Conservation (phyloP, 2,329 filamentous ascomycete species). For the Neonectria magnoliae region DNA sequence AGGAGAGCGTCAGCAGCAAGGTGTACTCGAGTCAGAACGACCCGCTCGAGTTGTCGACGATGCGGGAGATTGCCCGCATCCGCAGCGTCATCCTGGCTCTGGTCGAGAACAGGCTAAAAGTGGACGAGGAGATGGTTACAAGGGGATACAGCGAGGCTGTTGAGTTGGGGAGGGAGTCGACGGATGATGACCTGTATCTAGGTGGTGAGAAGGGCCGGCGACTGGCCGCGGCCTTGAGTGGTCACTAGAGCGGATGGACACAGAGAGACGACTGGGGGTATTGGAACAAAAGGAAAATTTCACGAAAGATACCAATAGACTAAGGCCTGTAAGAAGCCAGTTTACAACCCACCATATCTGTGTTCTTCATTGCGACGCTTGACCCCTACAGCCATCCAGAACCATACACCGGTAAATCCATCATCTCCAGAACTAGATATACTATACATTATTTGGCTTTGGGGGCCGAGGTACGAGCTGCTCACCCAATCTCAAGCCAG, state of each 20-base stretch:
- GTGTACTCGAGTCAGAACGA: conserved; percentile 98
- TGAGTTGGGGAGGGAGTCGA: conserved; percentile 73
- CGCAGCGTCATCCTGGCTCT: conserved; percentile 83
- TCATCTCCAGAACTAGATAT: not conserved
- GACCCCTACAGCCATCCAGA: not conserved
- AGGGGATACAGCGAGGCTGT: conserved; percentile 84
- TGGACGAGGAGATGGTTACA: conserved; percentile 90
- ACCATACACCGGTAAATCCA: not conserved
- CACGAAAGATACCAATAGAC: conserved; percentile 36
- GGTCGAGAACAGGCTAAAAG: conserved; percentile 81
- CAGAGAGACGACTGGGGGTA: conserved; percentile 1
- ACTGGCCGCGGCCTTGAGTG: conserved; percentile 55
- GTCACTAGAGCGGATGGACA: conserved; percentile 30
- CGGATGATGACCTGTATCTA: conserved; percentile 68
- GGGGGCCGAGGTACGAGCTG: conserved; percentile 8
- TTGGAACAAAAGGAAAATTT: conserved; percentile 13
- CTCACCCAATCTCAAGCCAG: conserved; percentile 11
- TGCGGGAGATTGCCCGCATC: conserved; percentile 88
- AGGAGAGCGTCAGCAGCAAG: conserved; percentile 84
- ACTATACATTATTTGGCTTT: conserved; percentile 14
- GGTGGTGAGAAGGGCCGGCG: conserved; percentile 66
- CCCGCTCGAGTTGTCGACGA: conserved; percentile 76
- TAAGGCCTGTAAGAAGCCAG: conserved; percentile 1
- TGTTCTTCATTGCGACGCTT: not conserved
- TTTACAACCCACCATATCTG: not conserved